phyloP scores from a whole-genome alignment of 2,329 filamentous ascomycete genomes.

The Alternaria sp. region DNA sequence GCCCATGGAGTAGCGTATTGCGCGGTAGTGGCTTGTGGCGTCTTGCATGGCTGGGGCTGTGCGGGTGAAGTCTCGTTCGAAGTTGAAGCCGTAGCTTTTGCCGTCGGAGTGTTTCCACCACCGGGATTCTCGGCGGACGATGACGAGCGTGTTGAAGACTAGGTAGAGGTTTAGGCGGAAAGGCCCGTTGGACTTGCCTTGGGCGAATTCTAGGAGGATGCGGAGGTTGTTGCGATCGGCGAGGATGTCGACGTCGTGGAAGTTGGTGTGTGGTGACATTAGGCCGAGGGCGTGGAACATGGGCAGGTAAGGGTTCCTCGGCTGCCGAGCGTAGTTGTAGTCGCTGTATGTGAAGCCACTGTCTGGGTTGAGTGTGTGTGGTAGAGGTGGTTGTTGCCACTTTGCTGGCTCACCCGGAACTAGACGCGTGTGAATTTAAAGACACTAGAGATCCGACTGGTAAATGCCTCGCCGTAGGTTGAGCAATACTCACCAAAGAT shows the following conservation, averaged over 20 bases:
- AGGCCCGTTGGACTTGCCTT: constrained; percentile 36
- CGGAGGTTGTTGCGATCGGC: constrained; percentile 45
- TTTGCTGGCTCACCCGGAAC: constrained; percentile 41
- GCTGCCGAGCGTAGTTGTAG: constrained; percentile 42
- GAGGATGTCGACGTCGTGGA: constrained; percentile 38
- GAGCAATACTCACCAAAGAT: constrained; percentile 31
- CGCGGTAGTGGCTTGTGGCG: constrained; percentile 43
- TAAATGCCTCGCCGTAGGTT: not conserved
- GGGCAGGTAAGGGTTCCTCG: constrained; percentile 35
- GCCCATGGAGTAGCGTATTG: constrained; percentile 40
- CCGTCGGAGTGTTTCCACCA: constrained; percentile 35
- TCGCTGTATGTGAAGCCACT: constrained; percentile 34
- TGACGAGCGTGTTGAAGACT: constrained; percentile 37
- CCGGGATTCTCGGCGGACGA: constrained; percentile 37
- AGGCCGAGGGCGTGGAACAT: constrained; percentile 38
- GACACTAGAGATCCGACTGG: too few relatives aligned
- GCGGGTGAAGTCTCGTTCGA: constrained; percentile 40
- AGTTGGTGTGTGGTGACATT: constrained; percentile 34
- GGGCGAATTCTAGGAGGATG: constrained; percentile 36
- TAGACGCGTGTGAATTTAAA: constrained; percentile 10
- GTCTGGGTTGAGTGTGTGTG: constrained; percentile 31
- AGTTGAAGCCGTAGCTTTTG: constrained; percentile 34
- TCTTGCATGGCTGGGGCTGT: constrained; percentile 34
- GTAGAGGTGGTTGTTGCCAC: constrained; percentile 31
- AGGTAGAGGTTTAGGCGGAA: constrained; percentile 39